A percentile compares a stretch with the other conserved stretches of the same genome.
Conservation (phyloP, 306 rosid species). For the Luffa aegyptiaca region DNA sequence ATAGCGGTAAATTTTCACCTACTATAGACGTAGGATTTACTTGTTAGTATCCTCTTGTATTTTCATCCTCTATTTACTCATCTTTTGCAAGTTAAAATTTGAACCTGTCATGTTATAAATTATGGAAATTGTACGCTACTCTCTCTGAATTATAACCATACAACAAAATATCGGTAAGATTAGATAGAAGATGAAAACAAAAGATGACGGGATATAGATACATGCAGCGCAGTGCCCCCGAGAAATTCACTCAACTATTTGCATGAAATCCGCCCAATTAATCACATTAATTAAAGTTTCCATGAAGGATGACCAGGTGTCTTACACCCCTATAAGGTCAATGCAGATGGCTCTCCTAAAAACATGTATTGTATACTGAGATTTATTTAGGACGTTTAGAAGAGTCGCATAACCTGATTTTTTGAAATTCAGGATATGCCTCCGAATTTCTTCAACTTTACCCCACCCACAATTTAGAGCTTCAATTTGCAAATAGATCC, state of each 20-base stretch:
- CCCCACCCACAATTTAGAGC: constrained; percentile 89
- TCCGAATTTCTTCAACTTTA: constrained; percentile 86
- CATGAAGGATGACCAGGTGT: not conserved
- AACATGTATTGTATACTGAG: not conserved
- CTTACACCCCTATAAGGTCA: not conserved
- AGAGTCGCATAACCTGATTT: constrained; percentile 57
- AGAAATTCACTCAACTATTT: not conserved
- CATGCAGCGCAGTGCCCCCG: not conserved
- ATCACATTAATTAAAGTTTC: not conserved
- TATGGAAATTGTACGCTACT: not conserved
- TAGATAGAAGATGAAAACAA: not conserved
- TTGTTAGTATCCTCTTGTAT: not conserved
- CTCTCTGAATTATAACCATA: not conserved
- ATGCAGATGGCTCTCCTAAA: not conserved
- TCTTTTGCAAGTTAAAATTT: not conserved
- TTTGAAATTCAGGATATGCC: constrained; percentile 65
- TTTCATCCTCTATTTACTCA: not conserved
- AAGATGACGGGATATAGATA: not conserved
- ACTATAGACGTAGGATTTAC: not conserved
- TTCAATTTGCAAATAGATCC: constrained; percentile 70
- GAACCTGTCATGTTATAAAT: not conserved
- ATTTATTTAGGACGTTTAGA: not conserved
- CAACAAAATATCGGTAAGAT: not conserved
- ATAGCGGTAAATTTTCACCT: not conserved
- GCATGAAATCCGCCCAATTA: not conserved